Evolutionary conservation across 441 rosid species (phyloP), one percentile per base, ranked within the genome.

Genomic region (Erodium moschatum): DNA sequence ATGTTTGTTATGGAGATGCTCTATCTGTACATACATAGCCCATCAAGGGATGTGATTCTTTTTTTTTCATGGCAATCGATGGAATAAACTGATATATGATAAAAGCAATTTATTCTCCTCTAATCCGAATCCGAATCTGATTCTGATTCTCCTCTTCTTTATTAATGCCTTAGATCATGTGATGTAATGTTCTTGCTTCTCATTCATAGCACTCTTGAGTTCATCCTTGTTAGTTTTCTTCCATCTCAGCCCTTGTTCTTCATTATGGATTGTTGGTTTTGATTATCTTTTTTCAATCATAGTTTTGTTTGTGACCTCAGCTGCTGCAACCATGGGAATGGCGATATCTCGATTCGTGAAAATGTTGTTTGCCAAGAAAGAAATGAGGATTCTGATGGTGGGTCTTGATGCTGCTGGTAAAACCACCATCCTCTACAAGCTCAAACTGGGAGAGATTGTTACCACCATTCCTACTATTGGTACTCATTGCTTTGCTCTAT

Each of bases 381-480:
- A 83, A 77, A 83, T 83, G 87, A 68, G 87, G 12, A 83, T 83
- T 73, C 79, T 83, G 54, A 83, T 83, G 87, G 85, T 84, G 16
- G 87, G 87, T 78, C 85, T 84, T 33, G 87, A 81, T 58, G 87
- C 87, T 4, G 87, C 87, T 65, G 90, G 88, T 82, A 86, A 86
- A 84, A 86, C 88, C 38, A 84, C 88, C 78, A 84, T 86, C 62
- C 73, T 85, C 76, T 85, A 84, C 72, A 85, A 84, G 85, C 87
- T 85, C 78, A 85, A 85, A 78, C 81, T 85, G 0, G 89, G 90
- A 21, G 87, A 86, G 79, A 86, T 84, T 64, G 87, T 86, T 66
- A 84, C 90, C 0, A 84, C 90, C 52, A 86, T 84, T 77, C 90
- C 90, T 33, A 86, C 87, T 0, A 85, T 84, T 58, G 89, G 89